Evolutionary conservation across 306 rosid species (phyloP).

Genomic region (Dalbergia cultrata): DNA sequence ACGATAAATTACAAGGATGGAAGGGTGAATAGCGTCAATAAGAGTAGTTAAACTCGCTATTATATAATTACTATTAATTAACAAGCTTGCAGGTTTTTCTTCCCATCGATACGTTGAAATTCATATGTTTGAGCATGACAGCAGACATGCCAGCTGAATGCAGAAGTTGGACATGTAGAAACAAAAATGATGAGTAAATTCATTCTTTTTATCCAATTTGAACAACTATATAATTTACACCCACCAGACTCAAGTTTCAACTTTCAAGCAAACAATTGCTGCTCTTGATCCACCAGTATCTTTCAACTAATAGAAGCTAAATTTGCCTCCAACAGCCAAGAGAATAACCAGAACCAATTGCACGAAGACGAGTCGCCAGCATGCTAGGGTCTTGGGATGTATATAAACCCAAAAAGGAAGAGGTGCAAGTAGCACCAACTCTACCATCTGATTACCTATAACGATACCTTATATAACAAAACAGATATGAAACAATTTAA

Average conservation of each 20-base stretch:
- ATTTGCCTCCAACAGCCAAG: slow-evolving; percentile 56
- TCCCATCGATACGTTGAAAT: background rate
- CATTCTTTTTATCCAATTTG: slow-evolving; percentile 50
- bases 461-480: slow-evolving; percentile 55
- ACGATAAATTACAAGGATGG: background rate
- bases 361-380: slow-evolving; percentile 30
- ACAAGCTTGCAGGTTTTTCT: background rate
- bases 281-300: slow-evolving; percentile 25
- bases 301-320: slow-evolving; percentile 39
- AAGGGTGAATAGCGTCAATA: slow-evolving; percentile 4
- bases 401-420: slow-evolving; percentile 48
- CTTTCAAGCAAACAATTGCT: slow-evolving; percentile 33
- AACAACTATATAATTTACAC: slow-evolving; percentile 52
- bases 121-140: background rate
- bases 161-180: background rate
- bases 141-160: background rate
- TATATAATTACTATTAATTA: background rate
- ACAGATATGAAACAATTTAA: slow-evolving; percentile 50
- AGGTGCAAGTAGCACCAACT: slow-evolving; percentile 59
- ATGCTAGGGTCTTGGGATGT: slow-evolving; percentile 42
- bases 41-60: background rate
- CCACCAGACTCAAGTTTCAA: slow-evolving; percentile 35
- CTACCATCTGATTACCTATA: slow-evolving; percentile 49
- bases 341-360: slow-evolving; percentile 45
- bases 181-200: slow-evolving; percentile 28